Percentiles rank a stretch among this genome's conserved stretches.
Evolutionary conservation across 1,284 basidiomycete genomes (phyloP).

Genomic region (Boletus semigastroideus): DNA sequence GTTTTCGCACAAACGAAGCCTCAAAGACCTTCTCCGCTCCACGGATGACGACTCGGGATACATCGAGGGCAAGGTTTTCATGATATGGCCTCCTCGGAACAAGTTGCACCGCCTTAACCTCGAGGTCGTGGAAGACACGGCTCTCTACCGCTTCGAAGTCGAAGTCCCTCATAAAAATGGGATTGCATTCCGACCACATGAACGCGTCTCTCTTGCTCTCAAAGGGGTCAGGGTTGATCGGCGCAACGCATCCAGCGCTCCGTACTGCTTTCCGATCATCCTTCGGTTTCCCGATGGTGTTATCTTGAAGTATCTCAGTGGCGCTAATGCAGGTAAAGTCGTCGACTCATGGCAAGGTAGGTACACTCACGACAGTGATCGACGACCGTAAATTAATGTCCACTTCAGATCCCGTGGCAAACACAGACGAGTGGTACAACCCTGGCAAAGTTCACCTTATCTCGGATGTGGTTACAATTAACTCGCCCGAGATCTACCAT

Average conservation of each 20-base stretch:
- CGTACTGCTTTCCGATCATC: constrained; percentile 36
- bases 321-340: constrained; percentile 24
- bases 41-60: constrained; percentile 32
- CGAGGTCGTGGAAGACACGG: constrained; percentile 22
- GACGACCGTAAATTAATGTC: background rate
- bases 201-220: constrained; percentile 44
- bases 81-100: constrained; percentile 41
- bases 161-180: constrained; percentile 33
- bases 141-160: constrained; percentile 38
- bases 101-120: constrained; percentile 27
- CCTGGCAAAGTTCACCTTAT: constrained; percentile 16
- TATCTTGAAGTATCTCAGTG: constrained; percentile 36
- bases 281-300: constrained; percentile 41
- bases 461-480: constrained; percentile 8
- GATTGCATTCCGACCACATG: constrained; percentile 36
- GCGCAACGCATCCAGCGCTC: constrained; percentile 27
- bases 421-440: constrained; percentile 31
- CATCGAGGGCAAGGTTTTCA: constrained; percentile 41
- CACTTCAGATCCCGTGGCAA: constrained; percentile 7
- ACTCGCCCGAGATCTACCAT: constrained; percentile 3
- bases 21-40: constrained; percentile 22
- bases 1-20: constrained; percentile 26
- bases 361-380: constrained; percentile 10
- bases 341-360: constrained; percentile 44
- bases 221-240: constrained; percentile 36